phyloP scores from a whole-genome alignment of 2,329 filamentous ascomycete genomes.

The Talaromyces sp. region DNA sequence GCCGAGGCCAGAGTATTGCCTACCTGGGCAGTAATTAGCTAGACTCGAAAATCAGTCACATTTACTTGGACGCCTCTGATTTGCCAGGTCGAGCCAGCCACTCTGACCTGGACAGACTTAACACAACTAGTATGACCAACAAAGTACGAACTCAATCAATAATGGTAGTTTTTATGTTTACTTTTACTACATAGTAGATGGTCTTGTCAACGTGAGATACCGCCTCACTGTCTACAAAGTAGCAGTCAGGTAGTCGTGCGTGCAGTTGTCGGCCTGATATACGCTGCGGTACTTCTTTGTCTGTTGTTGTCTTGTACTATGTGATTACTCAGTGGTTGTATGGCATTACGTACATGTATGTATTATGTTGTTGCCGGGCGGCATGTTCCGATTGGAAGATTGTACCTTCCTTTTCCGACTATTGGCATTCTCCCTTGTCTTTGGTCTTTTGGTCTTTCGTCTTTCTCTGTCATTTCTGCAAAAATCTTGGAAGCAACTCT shows the following conservation, averaged over 20 bases:
- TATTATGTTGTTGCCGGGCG: not conserved
- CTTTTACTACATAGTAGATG: too few relatives aligned
- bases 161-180: not conserved
- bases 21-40: not conserved
- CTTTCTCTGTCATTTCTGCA: too few relatives aligned
- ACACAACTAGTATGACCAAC: not conserved
- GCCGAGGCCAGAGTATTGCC: not conserved
- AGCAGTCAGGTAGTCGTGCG: constrained; percentile 7
- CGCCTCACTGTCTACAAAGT: constrained; percentile 1
- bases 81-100: not conserved
- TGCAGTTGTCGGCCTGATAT: constrained; percentile 1
- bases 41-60: not conserved
- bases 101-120: not conserved
- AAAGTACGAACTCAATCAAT: not conserved
- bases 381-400: constrained; percentile 6
- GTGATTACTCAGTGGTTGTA: not conserved
- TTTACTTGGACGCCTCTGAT: not conserved
- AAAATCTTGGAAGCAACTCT: not conserved
- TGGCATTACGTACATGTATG: not conserved
- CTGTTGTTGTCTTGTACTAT: not conserved
- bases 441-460: not conserved
- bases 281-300: not conserved
- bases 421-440: not conserved
- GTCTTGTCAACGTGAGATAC: not conserved
- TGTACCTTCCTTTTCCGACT: not conserved